Percentiles rank a stretch among this genome's conserved stretches.
These are phyloP conservation scores for Bretschneidera sinensis DNA, from an alignment of 345 rosid species.

Conservation along the genomic window DNA sequence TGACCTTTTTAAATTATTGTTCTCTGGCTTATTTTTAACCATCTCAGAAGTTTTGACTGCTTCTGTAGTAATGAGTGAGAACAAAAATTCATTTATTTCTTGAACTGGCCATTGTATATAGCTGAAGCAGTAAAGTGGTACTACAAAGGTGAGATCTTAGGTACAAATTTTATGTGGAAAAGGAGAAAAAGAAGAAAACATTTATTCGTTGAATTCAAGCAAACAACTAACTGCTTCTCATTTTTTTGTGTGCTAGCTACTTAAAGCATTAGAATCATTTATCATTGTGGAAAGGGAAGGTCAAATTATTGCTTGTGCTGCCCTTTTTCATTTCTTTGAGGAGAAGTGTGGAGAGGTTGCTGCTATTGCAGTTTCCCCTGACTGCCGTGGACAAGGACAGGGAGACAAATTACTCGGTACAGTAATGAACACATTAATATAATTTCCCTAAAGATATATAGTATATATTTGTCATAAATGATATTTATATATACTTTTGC, in stretches of 20 bases:
- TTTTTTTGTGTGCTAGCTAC: slow-evolving; percentile 43
- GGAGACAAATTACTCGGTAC: slow-evolving; percentile 95
- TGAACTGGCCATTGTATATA: too few relatives aligned
- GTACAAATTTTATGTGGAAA: too few relatives aligned
- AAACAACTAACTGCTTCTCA: slow-evolving; percentile 8
- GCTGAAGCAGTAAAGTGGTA: background rate
- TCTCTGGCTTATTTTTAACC: background rate
- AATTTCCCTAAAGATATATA: background rate
- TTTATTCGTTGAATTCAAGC: slow-evolving; percentile 3
- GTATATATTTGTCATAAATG: background rate
- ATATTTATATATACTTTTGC: background rate
- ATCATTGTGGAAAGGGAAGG: slow-evolving; percentile 89
- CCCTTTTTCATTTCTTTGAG: slow-evolving; percentile 74
- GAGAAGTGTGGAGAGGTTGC: slow-evolving; percentile 94
- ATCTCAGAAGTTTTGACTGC: too few relatives aligned
- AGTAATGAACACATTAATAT: background rate
- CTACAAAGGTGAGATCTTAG: too few relatives aligned
- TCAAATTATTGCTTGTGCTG: slow-evolving; percentile 89
- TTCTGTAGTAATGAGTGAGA: too few relatives aligned
- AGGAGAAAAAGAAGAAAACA: too few relatives aligned
- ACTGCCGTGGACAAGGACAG: slow-evolving; percentile 94
- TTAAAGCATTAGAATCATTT: slow-evolving; percentile 55
- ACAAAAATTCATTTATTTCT: too few relatives aligned
- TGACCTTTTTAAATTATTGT: slow-evolving; percentile 8
- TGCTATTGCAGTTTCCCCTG: slow-evolving; percentile 85